Percentiles rank a stretch among this genome's conserved stretches.
phyloP scores from a whole-genome alignment of 2,329 filamentous ascomycete species.

The Aspergillus alliaceus region DNA sequence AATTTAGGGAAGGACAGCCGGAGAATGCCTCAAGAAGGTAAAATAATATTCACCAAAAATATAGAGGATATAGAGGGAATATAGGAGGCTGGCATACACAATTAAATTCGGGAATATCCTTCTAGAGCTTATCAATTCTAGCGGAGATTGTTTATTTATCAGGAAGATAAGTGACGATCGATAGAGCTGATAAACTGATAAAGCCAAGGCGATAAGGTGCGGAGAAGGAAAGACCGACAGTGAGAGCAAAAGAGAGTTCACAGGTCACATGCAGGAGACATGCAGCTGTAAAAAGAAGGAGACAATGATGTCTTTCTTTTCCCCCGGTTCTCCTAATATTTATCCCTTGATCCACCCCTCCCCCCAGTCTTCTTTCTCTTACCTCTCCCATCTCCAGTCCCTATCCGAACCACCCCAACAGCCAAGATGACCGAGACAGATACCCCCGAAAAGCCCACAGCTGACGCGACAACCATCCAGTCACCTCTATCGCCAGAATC shows the following conservation, averaged over 20 bases:
- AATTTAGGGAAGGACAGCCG: neutral
- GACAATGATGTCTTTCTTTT: neutral
- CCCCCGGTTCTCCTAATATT: neutral
- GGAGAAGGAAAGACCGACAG: constrained; percentile 20
- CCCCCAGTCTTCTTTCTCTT: neutral
- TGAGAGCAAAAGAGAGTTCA: neutral
- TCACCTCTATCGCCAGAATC: constrained; percentile 23
- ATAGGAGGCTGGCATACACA: neutral
- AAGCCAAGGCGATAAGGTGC: constrained; percentile 26
- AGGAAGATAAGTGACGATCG: neutral
- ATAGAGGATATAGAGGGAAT: too few species aligned
- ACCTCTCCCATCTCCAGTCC: neutral
- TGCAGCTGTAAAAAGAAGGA: constrained; percentile 1
- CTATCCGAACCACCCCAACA: neutral
- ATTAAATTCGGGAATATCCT: neutral
- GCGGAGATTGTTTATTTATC: neutral
- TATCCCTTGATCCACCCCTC: neutral
- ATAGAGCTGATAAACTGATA: constrained; percentile 4
- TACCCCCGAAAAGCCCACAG: constrained; percentile 11
- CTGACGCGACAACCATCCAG: constrained; percentile 19
- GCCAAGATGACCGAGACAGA: constrained; percentile 26
- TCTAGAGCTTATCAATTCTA: neutral
- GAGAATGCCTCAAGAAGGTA: neutral
- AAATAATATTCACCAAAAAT: neutral
- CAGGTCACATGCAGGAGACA: constrained; percentile 26